Evolutionary conservation across 2,329 filamentous ascomycete genomes (phyloP).

Genomic region (Cucurbitaria berberidis): DNA sequence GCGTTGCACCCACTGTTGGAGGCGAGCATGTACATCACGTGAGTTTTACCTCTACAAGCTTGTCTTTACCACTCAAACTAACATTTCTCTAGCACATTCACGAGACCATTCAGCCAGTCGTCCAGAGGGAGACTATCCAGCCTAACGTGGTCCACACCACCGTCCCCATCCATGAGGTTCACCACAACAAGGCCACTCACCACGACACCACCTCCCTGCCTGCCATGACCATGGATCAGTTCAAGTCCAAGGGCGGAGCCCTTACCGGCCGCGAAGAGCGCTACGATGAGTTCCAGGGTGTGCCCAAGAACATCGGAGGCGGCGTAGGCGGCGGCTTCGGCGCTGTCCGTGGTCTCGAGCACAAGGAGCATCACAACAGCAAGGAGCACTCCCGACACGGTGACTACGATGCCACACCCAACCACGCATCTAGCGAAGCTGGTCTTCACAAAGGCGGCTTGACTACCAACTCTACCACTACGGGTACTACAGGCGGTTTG

Average conservation of each 20-base stretch:
- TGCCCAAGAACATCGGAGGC: slow-evolving; percentile 59
- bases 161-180: slow-evolving; percentile 73
- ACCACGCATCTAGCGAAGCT: slow-evolving; percentile 9
- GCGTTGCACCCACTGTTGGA: slow-evolving; percentile 57
- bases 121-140: slow-evolving; percentile 72
- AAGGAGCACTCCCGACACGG: slow-evolving; percentile 22
- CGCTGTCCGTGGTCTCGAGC: slow-evolving; percentile 21
- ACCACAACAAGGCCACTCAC: slow-evolving; percentile 70
- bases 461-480: neutral
- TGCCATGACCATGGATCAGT: slow-evolving; percentile 69
- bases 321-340: slow-evolving; percentile 22
- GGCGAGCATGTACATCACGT: slow-evolving; percentile 69
- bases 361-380: slow-evolving; percentile 21
- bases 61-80: neutral
- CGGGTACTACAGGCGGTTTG: neutral
- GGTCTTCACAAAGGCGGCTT: slow-evolving; percentile 3
- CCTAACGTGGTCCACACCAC: slow-evolving; percentile 74
- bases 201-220: slow-evolving; percentile 70
- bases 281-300: slow-evolving; percentile 67
- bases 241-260: slow-evolving; percentile 61
- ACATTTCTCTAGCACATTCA: slow-evolving; percentile 59
- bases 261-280: slow-evolving; percentile 62
- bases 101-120: slow-evolving; percentile 72
- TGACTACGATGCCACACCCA: slow-evolving; percentile 18
- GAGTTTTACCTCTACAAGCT: slow-evolving; percentile 2